These are phyloP conservation scores for Lactarius deliciosus DNA, from an alignment of 768 basidiomycete genomes.

Conservation along the genomic window DNA sequence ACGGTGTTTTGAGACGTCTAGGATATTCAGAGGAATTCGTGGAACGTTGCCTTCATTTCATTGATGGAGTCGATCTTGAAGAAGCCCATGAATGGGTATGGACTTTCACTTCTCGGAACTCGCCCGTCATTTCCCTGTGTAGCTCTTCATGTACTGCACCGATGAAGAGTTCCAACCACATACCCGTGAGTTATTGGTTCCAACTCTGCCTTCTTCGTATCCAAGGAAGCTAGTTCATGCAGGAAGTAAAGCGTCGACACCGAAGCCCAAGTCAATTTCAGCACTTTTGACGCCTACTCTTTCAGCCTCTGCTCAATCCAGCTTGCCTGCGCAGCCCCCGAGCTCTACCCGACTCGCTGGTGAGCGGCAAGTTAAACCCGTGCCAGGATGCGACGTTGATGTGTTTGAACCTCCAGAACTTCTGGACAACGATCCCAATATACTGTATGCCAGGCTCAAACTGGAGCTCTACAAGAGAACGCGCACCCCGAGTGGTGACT, in stretches of 20 bases:
- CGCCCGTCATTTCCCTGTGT: background rate
- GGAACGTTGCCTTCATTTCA: slow-evolving; percentile 64
- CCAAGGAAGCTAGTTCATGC: background rate
- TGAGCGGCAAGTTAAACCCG: background rate
- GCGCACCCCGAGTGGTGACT: slow-evolving; percentile 27
- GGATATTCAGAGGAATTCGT: slow-evolving; percentile 73
- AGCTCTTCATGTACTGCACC: slow-evolving; percentile 69
- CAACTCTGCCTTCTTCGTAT: background rate
- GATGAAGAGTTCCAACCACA: slow-evolving; percentile 53
- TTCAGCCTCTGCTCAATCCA: slow-evolving; percentile 5
- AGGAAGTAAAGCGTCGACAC: slow-evolving; percentile 11
- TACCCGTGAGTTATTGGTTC: slow-evolving; percentile 36
- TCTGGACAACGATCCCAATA: slow-evolving; percentile 48
- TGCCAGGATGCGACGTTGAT: background rate
- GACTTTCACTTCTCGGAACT: background rate
- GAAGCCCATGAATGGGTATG: slow-evolving; percentile 90
- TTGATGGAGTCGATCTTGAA: slow-evolving; percentile 73
- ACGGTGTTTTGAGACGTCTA: slow-evolving; percentile 74
- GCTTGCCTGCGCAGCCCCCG: background rate
- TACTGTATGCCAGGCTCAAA: slow-evolving; percentile 65
- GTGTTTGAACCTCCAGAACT: slow-evolving; percentile 6
- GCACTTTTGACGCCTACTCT: background rate
- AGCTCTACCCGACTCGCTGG: slow-evolving; percentile 5
- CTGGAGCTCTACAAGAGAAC: slow-evolving; percentile 49
- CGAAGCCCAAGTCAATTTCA: slow-evolving; percentile 4